Evolutionary conservation across 2,329 filamentous ascomycete genomes (phyloP).

Genomic region (Bipolaris cookei): DNA sequence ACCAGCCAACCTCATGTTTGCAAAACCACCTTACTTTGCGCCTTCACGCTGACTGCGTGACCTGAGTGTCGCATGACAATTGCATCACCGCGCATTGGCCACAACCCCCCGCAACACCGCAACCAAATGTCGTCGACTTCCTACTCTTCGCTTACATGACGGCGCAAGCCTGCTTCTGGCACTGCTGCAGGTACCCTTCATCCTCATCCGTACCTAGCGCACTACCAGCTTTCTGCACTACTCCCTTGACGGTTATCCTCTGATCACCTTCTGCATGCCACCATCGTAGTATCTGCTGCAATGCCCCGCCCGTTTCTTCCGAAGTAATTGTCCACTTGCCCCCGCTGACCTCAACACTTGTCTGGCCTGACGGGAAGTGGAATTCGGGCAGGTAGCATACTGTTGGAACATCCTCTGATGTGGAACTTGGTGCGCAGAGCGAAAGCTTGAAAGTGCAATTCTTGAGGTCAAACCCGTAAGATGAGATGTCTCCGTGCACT

Average conservation of each 20-base stretch:
- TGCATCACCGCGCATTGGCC: conserved; percentile 28
- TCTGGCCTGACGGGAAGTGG: conserved; percentile 81
- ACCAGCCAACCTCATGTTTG: neutral
- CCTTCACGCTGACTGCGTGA: conserved; percentile 37
- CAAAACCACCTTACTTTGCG: conserved; percentile 10
- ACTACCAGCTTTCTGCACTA: conserved; percentile 64
- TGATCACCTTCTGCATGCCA: conserved; percentile 92
- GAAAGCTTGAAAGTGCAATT: conserved; percentile 78
- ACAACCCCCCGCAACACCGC: conserved; percentile 19
- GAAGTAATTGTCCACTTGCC: conserved; percentile 88
- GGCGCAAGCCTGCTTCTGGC: conserved; percentile 53
- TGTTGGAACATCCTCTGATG: conserved; percentile 72
- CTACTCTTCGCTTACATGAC: conserved; percentile 49
- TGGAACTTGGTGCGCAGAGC: conserved; percentile 66
- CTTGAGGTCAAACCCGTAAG: conserved; percentile 81
- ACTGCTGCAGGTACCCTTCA: conserved; percentile 76
- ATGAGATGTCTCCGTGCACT: conserved; percentile 72
- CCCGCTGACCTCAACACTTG: conserved; percentile 75
- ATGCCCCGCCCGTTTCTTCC: conserved; percentile 71
- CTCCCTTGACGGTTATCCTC: conserved; percentile 74
- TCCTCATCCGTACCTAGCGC: conserved; percentile 68
- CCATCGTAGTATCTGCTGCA: conserved; percentile 82
- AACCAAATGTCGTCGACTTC: conserved; percentile 1
- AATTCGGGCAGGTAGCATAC: conserved; percentile 87
- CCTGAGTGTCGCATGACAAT: conserved; percentile 40